Evolutionary conservation across 495 filamentous ascomycete genomes (phyloP).

Genomic region (Tuber umbilicatum): DNA sequence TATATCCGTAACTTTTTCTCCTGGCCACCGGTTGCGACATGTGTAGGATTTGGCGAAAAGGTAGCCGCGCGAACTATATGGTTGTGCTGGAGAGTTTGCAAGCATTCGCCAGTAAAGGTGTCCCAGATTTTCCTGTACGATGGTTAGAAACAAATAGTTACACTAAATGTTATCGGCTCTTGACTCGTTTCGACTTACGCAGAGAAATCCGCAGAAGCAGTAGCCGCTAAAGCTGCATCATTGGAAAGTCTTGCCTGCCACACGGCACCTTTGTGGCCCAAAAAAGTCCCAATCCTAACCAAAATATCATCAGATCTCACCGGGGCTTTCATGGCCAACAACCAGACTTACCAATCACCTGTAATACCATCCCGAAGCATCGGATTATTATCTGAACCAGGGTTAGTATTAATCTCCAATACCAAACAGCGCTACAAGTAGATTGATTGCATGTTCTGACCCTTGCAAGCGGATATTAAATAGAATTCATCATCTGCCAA

Average conservation of each 20-base stretch:
- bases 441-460: slow-evolving; percentile 45
- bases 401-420: background rate
- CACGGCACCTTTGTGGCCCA: slow-evolving; percentile 95
- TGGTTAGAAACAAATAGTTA: slow-evolving; percentile 17
- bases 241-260: slow-evolving; percentile 89
- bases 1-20: slow-evolving; percentile 97
- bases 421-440: background rate
- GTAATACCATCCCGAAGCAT: slow-evolving; percentile 97
- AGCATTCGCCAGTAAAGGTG: slow-evolving; percentile 83
- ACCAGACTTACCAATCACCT: slow-evolving; percentile 68
- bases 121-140: slow-evolving; percentile 82
- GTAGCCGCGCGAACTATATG: slow-evolving; percentile 93
- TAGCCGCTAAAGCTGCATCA: slow-evolving; percentile 81
- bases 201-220: slow-evolving; percentile 91
- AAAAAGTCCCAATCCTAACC: slow-evolving; percentile 86
- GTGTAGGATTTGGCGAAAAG: slow-evolving; percentile 70
- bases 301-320: slow-evolving; percentile 1
- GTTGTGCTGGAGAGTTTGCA: slow-evolving; percentile 79
- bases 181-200: slow-evolving; percentile 54
- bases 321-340: background rate
- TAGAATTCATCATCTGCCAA: slow-evolving; percentile 85
- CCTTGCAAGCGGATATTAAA: slow-evolving; percentile 96
- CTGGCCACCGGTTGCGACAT: slow-evolving; percentile 82
- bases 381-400: slow-evolving; percentile 74
- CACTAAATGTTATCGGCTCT: background rate